Conservation (phyloP, 306 rosid species). For the Dalbergia cochinchinensis region DNA sequence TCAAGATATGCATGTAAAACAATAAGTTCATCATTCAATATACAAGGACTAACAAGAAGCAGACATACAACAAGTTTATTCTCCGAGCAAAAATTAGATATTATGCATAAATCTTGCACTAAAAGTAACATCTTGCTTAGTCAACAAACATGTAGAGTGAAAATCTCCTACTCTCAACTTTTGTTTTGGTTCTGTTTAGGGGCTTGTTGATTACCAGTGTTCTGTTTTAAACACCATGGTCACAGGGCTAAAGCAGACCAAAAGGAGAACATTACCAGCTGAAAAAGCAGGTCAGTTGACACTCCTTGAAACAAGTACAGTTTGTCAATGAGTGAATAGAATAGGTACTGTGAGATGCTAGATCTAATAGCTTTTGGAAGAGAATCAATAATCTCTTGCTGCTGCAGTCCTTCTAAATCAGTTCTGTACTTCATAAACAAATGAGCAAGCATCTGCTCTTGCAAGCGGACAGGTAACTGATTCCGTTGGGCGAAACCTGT, state of each 20-base stretch:
- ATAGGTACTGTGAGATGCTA: constrained; percentile 72
- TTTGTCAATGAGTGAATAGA: constrained; percentile 62
- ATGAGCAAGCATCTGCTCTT: constrained; percentile 87
- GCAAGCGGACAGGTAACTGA: constrained; percentile 68
- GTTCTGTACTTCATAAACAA: constrained; percentile 78
- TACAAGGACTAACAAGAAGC: constrained; percentile 31
- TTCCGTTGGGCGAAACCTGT: constrained; percentile 73
- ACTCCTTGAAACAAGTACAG: constrained; percentile 79
- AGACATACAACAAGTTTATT: neutral
- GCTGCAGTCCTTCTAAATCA: constrained; percentile 84
- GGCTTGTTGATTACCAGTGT: neutral
- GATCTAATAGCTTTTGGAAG: constrained; percentile 89
- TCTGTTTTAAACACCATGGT: neutral
- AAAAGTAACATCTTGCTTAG: neutral
- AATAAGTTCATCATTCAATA: constrained; percentile 20
- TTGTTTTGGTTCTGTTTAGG: neutral
- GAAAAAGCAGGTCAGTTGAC: constrained; percentile 76
- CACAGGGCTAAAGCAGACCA: neutral
- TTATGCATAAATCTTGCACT: neutral
- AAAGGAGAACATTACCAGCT: constrained; percentile 66
- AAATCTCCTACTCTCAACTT: neutral
- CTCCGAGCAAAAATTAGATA: neutral
- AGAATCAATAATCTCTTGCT: constrained; percentile 77
- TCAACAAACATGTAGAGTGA: constrained; percentile 15
- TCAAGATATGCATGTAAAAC: constrained; percentile 28